Evolutionary conservation across 352 stramenopile species (phyloP), one percentile per base, ranked within the genome.

Genomic region (Aphanomyces astaci): DNA sequence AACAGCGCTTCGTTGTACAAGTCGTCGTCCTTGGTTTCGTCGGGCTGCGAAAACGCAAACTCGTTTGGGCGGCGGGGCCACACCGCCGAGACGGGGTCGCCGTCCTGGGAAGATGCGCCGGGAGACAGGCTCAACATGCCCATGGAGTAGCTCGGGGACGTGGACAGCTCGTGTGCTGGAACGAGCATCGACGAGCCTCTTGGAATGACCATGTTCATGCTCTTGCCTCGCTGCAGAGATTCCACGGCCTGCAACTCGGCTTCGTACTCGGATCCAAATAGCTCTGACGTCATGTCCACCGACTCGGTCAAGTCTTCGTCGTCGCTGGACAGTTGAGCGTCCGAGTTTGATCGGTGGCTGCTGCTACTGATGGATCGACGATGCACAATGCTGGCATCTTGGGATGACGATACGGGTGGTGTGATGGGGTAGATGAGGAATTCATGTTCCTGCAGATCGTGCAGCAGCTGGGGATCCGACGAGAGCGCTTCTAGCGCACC

Each of bases 21-120:
- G 63, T 92, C 85, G 33, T 92, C 85, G 71, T 91, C 80, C 11
- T 78, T 81, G 30, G 74, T 76, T 53, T 93, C 84, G 71, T 94
- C 84, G 63, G 90, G 84, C 67, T 94, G 85, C 15, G 85, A 90
- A 54, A 94, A 94, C 7, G 82, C 85, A 63, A 94, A 94, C 71
- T 94, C 80, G 60, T 92, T 82, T 10, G 85, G 85, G 59, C 89
- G 82, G 19, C 85, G 77, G 27, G 85, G 85, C 85, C 85, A 94
- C 11, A 94, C 70, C 7, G 85, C 85, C 33, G 82, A 82, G 31
- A 84, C 77, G 0, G 85, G 85, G 32, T 93, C 82, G 13, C 80
- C 85, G 28, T 93, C 85, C 59, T 89, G 84, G 2, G 81, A 88
- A 19, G 71, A 78, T 1, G 75, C 75, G 2, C 81, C 81, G 22